Evolutionary conservation across 2,329 filamentous ascomycete genomes (phyloP).

Genomic region (Diaporthe velutina): DNA sequence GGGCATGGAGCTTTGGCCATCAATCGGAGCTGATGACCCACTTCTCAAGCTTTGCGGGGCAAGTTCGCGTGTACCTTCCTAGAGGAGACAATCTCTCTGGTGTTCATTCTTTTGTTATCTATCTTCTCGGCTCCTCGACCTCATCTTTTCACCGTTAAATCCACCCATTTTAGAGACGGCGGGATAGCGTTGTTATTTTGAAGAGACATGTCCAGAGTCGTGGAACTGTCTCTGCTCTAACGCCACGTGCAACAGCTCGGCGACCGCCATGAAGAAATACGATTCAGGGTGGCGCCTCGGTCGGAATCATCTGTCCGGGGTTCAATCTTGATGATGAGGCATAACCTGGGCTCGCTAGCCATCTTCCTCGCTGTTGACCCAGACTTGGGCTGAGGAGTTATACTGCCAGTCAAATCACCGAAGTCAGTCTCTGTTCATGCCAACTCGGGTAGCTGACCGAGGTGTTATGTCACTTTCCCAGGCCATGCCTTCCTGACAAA

Average conservation of each 20-base stretch:
- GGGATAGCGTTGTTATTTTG: neutral
- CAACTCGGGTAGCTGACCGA: neutral
- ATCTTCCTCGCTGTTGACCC: neutral
- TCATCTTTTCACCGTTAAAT: neutral
- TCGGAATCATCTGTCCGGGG: neutral
- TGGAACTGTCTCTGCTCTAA: neutral
- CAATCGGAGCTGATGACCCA: conserved; percentile 15
- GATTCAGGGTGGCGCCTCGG: neutral
- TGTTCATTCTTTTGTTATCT: neutral
- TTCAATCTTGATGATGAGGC: neutral
- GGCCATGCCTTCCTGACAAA: neutral
- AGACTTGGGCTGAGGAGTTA: neutral
- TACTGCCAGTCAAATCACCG: too few relatives aligned
- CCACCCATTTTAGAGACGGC: neutral
- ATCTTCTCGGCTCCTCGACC: neutral
- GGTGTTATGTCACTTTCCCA: neutral
- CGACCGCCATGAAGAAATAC: neutral
- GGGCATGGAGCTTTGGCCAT: conserved; percentile 24
- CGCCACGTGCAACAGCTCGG: neutral
- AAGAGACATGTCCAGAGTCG: neutral
- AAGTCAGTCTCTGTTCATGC: neutral
- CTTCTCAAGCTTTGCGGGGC: conserved; percentile 21
- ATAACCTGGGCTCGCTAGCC: neutral
- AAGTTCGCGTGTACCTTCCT: conserved; percentile 30
- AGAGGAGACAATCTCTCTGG: neutral